Conservation (phyloP, 306 rosid genomes). For the Urtica urens region DNA sequence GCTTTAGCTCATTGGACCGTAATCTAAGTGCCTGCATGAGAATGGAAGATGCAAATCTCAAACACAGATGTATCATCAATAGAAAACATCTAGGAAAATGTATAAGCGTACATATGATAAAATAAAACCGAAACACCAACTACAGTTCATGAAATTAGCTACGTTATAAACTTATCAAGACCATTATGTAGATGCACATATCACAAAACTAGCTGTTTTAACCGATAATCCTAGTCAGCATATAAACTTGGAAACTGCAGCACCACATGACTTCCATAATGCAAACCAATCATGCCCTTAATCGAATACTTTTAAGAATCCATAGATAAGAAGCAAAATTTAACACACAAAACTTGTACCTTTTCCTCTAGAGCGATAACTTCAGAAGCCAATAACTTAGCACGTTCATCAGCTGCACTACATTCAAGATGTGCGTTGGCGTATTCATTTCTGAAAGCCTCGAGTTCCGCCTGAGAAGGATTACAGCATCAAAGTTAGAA, state of each 20-base stretch:
- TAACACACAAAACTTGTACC: slow-evolving; percentile 61
- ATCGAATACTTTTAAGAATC: too few species aligned
- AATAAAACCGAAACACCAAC: background rate
- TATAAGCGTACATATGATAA: background rate
- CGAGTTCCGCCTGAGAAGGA: slow-evolving; percentile 61
- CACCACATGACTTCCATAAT: too few species aligned
- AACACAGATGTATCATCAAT: background rate
- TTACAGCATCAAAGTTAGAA: slow-evolving; percentile 6
- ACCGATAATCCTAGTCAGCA: too few species aligned
- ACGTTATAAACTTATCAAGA: too few species aligned
- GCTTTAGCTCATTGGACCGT: slow-evolving; percentile 86
- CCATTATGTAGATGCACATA: background rate
- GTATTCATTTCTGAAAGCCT: slow-evolving; percentile 59
- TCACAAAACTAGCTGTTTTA: background rate
- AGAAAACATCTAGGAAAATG: background rate
- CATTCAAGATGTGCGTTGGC: slow-evolving; percentile 81
- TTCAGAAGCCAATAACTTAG: slow-evolving; percentile 92
- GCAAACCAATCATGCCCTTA: too few species aligned
- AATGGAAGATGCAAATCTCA: background rate
- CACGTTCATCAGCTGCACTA: slow-evolving; percentile 93
- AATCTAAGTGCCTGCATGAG: slow-evolving; percentile 69
- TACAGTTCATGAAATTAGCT: too few species aligned
- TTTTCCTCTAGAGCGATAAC: slow-evolving; percentile 94
- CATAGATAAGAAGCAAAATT: too few species aligned
- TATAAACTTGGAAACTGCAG: too few species aligned